Percentiles rank a stretch among this genome's conserved stretches.
Evolutionary conservation across 768 basidiomycete genomes (phyloP).

Genomic region (Lactifluus subvellereus): DNA sequence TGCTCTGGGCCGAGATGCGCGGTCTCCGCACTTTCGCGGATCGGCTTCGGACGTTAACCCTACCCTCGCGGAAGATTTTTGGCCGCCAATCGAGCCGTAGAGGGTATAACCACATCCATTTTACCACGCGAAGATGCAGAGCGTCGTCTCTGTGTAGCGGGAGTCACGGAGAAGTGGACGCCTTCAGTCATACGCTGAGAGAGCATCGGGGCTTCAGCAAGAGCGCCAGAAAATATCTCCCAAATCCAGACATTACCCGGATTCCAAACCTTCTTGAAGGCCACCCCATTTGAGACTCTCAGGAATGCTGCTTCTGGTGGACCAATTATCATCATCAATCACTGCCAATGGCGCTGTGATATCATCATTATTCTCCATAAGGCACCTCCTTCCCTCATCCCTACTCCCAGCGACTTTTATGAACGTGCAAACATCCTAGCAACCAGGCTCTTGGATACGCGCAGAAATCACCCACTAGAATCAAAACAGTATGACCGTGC

Average conservation of each 20-base stretch:
- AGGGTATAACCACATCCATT: neutral
- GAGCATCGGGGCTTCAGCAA: neutral
- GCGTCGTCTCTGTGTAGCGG: neutral
- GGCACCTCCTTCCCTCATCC: slow-evolving; percentile 1
- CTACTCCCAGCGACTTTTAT: neutral
- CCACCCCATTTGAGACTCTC: neutral
- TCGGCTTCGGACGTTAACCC: slow-evolving; percentile 3
- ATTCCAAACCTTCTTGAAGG: slow-evolving; percentile 8
- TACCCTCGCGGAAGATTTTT: slow-evolving; percentile 8
- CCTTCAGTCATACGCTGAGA: neutral
- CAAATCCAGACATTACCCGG: neutral
- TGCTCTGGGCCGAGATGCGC: too few species aligned
- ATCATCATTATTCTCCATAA: slow-evolving; percentile 1
- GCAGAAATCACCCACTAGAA: neutral
- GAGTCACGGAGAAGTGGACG: neutral
- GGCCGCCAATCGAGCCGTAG: neutral
- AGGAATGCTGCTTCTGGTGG: slow-evolving; percentile 3
- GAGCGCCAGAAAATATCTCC: neutral
- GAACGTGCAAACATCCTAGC: neutral
- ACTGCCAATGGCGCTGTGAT: slow-evolving; percentile 4
- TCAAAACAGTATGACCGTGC: neutral
- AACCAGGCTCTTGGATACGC: neutral
- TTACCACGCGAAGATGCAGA: neutral
- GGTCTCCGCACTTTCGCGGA: slow-evolving; percentile 11
- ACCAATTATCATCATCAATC: slow-evolving; percentile 13